Conservation (phyloP, 1,139 yeast genomes). For the Saccharomyces hybrid region DNA sequence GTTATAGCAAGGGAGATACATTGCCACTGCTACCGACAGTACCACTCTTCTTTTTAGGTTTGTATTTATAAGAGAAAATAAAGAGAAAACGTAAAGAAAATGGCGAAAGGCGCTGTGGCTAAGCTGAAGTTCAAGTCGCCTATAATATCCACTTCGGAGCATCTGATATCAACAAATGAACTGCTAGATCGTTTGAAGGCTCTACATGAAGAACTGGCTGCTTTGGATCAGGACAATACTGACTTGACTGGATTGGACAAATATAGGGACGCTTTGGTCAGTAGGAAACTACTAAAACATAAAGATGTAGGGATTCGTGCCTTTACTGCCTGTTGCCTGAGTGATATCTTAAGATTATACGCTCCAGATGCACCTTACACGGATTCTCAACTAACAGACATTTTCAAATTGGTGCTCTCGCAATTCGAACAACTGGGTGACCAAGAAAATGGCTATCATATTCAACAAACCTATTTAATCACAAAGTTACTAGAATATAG, state of each 20-base stretch:
- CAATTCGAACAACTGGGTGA: slow-evolving; percentile 56
- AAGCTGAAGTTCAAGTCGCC: slow-evolving; percentile 39
- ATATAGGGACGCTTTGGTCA: slow-evolving; percentile 47
- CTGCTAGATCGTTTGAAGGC: slow-evolving; percentile 38
- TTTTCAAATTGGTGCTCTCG: slow-evolving; percentile 54
- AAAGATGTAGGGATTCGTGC: slow-evolving; percentile 67
- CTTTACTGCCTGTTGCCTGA: slow-evolving; percentile 61
- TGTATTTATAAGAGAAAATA: no score
- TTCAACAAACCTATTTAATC: slow-evolving; percentile 59
- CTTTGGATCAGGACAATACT: slow-evolving; percentile 52
- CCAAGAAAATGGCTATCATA: slow-evolving; percentile 54
- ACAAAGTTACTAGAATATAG: slow-evolving; percentile 70
- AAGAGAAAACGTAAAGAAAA: not conserved
- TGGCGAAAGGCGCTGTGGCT: slow-evolving; percentile 1
- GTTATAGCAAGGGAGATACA: no score
- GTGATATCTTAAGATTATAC: slow-evolving; percentile 66
- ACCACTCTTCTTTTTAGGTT: no score
- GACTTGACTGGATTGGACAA: slow-evolving; percentile 39
- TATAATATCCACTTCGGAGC: slow-evolving; percentile 47
- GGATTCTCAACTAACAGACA: slow-evolving; percentile 48
- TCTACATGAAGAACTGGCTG: slow-evolving; percentile 54
- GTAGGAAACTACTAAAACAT: slow-evolving; percentile 51
- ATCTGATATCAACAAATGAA: slow-evolving; percentile 53
- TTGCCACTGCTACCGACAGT: no score
- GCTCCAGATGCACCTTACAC: slow-evolving; percentile 93